Evolutionary conservation across 1,284 basidiomycete species (phyloP).

Genomic region (Vanrija humicola): DNA sequence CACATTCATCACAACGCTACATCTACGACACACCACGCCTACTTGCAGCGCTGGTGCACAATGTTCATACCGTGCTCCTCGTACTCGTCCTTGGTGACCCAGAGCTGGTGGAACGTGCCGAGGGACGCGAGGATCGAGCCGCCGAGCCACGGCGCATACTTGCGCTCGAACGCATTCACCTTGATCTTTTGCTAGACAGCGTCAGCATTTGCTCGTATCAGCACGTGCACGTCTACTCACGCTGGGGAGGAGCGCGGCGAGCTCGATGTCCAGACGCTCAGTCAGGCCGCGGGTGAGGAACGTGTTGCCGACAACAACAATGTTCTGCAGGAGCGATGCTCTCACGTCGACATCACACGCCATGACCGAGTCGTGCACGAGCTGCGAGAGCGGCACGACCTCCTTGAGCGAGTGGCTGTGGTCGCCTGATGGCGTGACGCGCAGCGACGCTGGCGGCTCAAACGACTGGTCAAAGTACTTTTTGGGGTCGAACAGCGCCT

Average conservation of each 20-base stretch:
- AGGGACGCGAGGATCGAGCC: constrained; percentile 87
- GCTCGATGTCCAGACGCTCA: constrained; percentile 78
- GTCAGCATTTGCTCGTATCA: neutral
- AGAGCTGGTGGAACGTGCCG: constrained; percentile 93
- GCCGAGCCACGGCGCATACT: constrained; percentile 87
- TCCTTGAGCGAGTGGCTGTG: constrained; percentile 59
- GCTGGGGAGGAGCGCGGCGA: constrained; percentile 71
- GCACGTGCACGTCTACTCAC: constrained; percentile 55
- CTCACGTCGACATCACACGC: constrained; percentile 89
- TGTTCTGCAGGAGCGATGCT: constrained; percentile 81
- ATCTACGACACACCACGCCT: neutral
- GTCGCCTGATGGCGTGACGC: constrained; percentile 48
- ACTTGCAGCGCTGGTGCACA: constrained; percentile 40
- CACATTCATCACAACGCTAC: neutral
- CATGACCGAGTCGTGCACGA: constrained; percentile 75
- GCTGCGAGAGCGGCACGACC: constrained; percentile 60
- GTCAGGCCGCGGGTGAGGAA: constrained; percentile 79
- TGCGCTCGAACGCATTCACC: constrained; percentile 81
- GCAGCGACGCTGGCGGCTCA: constrained; percentile 36
- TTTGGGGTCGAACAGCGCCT: constrained; percentile 82
- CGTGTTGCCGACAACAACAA: constrained; percentile 91
- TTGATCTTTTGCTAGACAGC: constrained; percentile 57
- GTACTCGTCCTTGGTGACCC: constrained; percentile 91
- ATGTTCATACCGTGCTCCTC: constrained; percentile 56
- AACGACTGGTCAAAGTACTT: constrained; percentile 57